phyloP scores from a whole-genome alignment of 345 rosid genomes.

The Melaleuca quinquenervia region DNA sequence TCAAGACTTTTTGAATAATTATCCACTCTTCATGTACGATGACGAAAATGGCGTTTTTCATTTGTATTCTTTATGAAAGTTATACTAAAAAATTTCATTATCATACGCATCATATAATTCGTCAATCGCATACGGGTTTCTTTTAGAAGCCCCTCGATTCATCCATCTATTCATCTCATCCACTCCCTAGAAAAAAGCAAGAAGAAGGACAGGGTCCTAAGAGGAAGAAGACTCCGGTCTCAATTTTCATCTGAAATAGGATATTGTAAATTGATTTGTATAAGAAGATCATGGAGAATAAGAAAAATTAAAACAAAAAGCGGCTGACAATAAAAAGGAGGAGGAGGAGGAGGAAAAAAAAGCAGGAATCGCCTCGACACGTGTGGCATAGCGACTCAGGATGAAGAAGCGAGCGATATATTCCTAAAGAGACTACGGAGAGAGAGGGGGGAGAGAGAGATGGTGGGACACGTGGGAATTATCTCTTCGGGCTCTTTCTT shows the following conservation, averaged over 20 bases:
- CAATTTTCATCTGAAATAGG: not conserved
- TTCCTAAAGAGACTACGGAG: not conserved
- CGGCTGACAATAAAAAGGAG: no score
- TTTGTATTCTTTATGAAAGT: not conserved
- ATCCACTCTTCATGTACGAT: not conserved
- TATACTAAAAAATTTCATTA: not conserved
- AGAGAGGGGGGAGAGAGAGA: slow-evolving; percentile 2
- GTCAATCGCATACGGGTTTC: not conserved
- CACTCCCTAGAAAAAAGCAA: not conserved
- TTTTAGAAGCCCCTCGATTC: not conserved
- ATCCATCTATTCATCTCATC: not conserved
- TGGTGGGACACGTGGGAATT: slow-evolving; percentile 24
- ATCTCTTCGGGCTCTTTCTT: slow-evolving; percentile 23
- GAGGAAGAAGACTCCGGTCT: not conserved
- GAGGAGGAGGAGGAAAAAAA: not conserved
- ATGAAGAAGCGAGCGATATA: not conserved
- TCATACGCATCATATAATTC: not conserved
- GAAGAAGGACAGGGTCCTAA: not conserved
- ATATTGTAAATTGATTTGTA: not conserved
- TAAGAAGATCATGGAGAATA: not conserved
- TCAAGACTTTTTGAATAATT: no score
- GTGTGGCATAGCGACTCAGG: not conserved
- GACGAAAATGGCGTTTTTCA: not conserved
- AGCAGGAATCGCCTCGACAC: not conserved
- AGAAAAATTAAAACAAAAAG: not conserved